phyloP scores from a whole-genome alignment of 2,329 filamentous ascomycete species.

The Penicillium expansum region DNA sequence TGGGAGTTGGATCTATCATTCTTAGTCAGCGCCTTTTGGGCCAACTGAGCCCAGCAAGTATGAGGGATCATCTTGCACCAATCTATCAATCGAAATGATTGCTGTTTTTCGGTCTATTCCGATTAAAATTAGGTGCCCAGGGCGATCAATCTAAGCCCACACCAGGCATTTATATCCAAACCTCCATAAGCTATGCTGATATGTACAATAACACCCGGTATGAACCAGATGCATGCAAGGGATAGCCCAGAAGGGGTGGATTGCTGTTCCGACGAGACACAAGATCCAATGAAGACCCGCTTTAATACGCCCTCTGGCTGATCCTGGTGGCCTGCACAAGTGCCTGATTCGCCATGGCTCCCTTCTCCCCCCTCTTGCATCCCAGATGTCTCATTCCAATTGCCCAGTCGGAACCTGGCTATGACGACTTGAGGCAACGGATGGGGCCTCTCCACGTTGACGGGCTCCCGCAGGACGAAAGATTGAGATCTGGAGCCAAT shows the following conservation, averaged over 20 bases:
- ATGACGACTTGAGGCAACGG: slow-evolving; percentile 31
- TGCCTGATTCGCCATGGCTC: slow-evolving; percentile 24
- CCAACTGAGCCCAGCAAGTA: neutral
- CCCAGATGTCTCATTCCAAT: slow-evolving; percentile 33
- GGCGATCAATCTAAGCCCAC: slow-evolving; percentile 6
- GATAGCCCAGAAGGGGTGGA: slow-evolving; percentile 16
- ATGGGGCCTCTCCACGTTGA: slow-evolving; percentile 35
- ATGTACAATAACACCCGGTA: slow-evolving; percentile 15
- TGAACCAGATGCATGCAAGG: slow-evolving; percentile 24
- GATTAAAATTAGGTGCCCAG: neutral
- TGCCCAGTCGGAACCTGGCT: slow-evolving; percentile 17
- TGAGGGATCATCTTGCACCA: slow-evolving; percentile 4
- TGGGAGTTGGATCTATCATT: slow-evolving; percentile 14
- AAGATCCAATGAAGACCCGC: slow-evolving; percentile 26
- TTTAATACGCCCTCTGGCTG: slow-evolving; percentile 21
- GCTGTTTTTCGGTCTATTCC: neutral
- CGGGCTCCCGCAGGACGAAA: slow-evolving; percentile 26
- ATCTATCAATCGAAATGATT: neutral
- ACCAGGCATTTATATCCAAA: slow-evolving; percentile 25
- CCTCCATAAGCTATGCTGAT: slow-evolving; percentile 11
- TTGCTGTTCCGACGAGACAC: slow-evolving; percentile 27
- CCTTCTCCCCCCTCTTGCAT: slow-evolving; percentile 24
- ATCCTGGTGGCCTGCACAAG: slow-evolving; percentile 30
- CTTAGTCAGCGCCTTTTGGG: neutral
- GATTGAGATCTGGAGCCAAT: slow-evolving; percentile 29